Evolutionary conservation across 495 filamentous ascomycete genomes (phyloP).

Genomic region (Aspergillus kassunensis): DNA sequence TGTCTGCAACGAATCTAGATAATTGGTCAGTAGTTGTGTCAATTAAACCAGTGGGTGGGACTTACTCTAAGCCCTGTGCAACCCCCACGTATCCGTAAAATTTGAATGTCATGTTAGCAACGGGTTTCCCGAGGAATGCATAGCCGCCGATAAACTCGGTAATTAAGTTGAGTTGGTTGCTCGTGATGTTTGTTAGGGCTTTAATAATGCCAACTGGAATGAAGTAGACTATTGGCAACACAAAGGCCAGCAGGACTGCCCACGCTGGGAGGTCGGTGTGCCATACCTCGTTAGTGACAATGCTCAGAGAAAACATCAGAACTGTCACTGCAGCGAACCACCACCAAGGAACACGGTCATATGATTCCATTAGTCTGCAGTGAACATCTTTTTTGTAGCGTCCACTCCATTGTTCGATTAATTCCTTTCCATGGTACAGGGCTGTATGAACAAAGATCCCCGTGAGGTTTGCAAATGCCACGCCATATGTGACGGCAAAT

Average conservation of each 20-base stretch:
- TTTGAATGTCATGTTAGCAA: conserved; percentile 74
- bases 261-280: conserved; percentile 64
- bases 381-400: conserved; percentile 54
- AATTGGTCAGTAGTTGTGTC: neutral
- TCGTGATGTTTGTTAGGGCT: conserved; percentile 64
- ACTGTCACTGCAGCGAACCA: conserved; percentile 37
- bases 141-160: conserved; percentile 72
- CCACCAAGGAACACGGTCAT: conserved; percentile 42
- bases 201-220: conserved; percentile 51
- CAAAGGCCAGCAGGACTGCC: conserved; percentile 60
- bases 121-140: conserved; percentile 60
- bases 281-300: conserved; percentile 61
- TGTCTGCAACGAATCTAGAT: conserved; percentile 61
- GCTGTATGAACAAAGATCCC: conserved; percentile 63
- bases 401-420: conserved; percentile 58
- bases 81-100: conserved; percentile 71
- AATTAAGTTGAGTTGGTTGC: conserved; percentile 61
- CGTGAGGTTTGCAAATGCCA: conserved; percentile 67
- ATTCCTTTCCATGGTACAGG: conserved; percentile 60
- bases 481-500: conserved; percentile 56
- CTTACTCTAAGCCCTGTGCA: conserved; percentile 44
- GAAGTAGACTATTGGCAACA: conserved; percentile 40
- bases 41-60: conserved; percentile 15
- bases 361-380: conserved; percentile 35
- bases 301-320: conserved; percentile 55